phyloP scores from a whole-genome alignment of 2,329 filamentous ascomycete species.

The Biscogniauxia marginata region DNA sequence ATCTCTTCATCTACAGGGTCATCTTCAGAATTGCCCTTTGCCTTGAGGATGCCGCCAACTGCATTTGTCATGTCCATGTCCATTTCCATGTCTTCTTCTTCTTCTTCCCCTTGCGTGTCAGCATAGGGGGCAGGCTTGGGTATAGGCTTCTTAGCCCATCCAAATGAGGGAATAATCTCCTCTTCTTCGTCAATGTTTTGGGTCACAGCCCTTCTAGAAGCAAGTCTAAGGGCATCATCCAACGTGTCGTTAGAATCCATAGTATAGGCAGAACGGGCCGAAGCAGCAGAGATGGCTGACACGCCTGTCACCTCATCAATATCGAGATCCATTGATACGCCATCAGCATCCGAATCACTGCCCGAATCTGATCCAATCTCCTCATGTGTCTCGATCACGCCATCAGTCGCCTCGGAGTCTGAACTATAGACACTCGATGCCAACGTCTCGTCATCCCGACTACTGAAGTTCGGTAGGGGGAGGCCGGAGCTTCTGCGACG shows the following conservation, averaged over 20 bases:
- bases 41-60: constrained; percentile 52
- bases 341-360: constrained; percentile 63
- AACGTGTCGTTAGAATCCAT: constrained; percentile 70
- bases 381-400: constrained; percentile 54
- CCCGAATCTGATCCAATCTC: constrained; percentile 46
- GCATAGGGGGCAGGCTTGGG: constrained; percentile 27
- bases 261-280: constrained; percentile 48
- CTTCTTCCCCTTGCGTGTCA: constrained; percentile 28
- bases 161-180: constrained; percentile 73
- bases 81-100: constrained; percentile 37
- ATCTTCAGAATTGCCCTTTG: constrained; percentile 37
- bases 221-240: constrained; percentile 75
- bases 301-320: constrained; percentile 73
- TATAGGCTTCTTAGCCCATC: constrained; percentile 64
- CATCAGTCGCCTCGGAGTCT: constrained; percentile 57
- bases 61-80: constrained; percentile 52
- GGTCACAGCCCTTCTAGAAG: constrained; percentile 72
- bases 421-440: constrained; percentile 80
- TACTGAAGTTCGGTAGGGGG: constrained; percentile 63
- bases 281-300: constrained; percentile 61
- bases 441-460: constrained; percentile 63
- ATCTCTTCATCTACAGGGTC: constrained; percentile 63
- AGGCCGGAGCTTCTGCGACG: constrained; percentile 65
- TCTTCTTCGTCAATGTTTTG: constrained; percentile 65
- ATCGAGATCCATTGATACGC: constrained; percentile 77